Conservation (phyloP, 2,329 filamentous ascomycete genomes). For the Fusarium buxicola region DNA sequence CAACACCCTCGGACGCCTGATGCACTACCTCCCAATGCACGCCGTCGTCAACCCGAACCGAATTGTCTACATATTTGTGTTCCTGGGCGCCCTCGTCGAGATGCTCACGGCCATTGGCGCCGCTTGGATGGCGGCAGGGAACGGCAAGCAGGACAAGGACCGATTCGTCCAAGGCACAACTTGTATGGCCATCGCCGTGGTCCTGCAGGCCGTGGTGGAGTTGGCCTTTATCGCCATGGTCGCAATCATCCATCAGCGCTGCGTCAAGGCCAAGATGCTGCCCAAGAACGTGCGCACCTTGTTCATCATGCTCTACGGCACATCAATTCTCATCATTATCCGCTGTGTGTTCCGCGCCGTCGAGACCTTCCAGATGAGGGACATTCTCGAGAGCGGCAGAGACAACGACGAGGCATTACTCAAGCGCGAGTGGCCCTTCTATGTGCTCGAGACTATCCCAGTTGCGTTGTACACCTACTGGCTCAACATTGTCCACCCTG, state of each 20-base stretch:
- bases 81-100: constrained; percentile 40
- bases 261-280: constrained; percentile 35
- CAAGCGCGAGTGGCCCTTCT: constrained; percentile 60
- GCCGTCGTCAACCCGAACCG: constrained; percentile 43
- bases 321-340: constrained; percentile 41
- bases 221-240: constrained; percentile 40
- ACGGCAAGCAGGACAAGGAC: constrained; percentile 60
- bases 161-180: constrained; percentile 66
- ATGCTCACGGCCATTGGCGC: constrained; percentile 40
- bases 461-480: constrained; percentile 58
- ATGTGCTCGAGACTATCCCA: constrained; percentile 57
- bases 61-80: constrained; percentile 45
- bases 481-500: constrained; percentile 58
- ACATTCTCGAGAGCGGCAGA: constrained; percentile 19
- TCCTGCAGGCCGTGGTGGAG: constrained; percentile 48
- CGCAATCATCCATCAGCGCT: constrained; percentile 34
- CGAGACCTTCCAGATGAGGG: constrained; percentile 39
- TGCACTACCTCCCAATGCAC: constrained; percentile 46
- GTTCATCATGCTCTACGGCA: constrained; percentile 45
- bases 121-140: constrained; percentile 42
- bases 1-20: constrained; percentile 43
- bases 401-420: constrained; percentile 47
- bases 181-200: constrained; percentile 63
- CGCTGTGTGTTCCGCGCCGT: constrained; percentile 44
- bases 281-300: constrained; percentile 39